Conservation (phyloP, 768 basidiomycete genomes). For the Suillus bovinus region DNA sequence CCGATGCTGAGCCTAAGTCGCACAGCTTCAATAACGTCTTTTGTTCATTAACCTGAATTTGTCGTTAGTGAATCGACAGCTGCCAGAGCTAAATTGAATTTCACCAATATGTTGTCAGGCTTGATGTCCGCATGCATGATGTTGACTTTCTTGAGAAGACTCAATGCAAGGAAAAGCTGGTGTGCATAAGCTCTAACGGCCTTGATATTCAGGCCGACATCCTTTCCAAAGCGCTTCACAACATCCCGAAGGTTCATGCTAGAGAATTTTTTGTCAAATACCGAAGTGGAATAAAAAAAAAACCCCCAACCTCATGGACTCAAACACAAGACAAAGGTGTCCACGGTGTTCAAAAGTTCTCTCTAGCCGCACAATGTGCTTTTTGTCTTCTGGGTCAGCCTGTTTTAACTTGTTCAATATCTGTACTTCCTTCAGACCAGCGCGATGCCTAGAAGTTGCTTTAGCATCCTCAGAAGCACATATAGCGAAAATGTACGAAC, state of each 20-base stretch:
- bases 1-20: conserved; percentile 96
- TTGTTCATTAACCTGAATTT: conserved; percentile 82
- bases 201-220: conserved; percentile 92
- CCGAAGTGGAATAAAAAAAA: background rate
- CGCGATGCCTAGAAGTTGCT: conserved; percentile 72
- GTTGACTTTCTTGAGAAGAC: conserved; percentile 83
- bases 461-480: background rate
- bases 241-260: conserved; percentile 99
- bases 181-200: conserved; percentile 99
- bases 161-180: conserved; percentile 88
- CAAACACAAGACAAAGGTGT: conserved; percentile 95
- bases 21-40: conserved; percentile 94
- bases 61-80: conserved; percentile 19
- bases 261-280: conserved; percentile 14
- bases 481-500: conserved; percentile 48
- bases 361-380: conserved; percentile 91
- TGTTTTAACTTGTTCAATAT: conserved; percentile 86
- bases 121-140: conserved; percentile 99
- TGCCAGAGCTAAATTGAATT: conserved; percentile 29
- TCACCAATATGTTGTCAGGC: conserved; percentile 94
- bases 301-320: conserved; percentile 75
- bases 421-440: conserved; percentile 88
- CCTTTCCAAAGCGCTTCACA: conserved; percentile 97
- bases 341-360: conserved; percentile 97
- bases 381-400: conserved; percentile 95